Evolutionary conservation across 2,329 filamentous ascomycete species (phyloP).

Genomic region (Colletotrichum chrysophilum): DNA sequence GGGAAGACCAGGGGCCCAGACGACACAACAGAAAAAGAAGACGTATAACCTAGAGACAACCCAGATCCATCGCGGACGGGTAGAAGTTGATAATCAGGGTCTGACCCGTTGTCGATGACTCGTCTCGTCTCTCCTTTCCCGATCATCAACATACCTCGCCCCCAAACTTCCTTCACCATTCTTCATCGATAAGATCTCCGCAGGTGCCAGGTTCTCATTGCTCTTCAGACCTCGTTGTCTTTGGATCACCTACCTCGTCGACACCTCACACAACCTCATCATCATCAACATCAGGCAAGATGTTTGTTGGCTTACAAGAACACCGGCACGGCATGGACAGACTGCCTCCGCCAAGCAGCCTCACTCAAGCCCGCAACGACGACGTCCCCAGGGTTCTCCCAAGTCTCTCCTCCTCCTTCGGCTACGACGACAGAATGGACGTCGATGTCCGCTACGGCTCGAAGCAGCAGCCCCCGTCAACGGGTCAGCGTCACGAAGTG

Average conservation of each 20-base stretch:
- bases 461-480: not conserved
- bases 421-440: constrained; percentile 17
- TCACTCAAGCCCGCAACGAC: constrained; percentile 1
- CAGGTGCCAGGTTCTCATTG: not conserved
- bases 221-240: not conserved
- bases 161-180: not conserved
- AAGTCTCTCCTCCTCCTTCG: constrained; percentile 14
- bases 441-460: not conserved
- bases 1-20: not conserved
- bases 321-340: constrained; percentile 5
- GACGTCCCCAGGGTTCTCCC: constrained; percentile 12
- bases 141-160: constrained; percentile 5
- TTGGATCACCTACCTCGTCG: not conserved
- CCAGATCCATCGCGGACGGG: constrained; percentile 18
- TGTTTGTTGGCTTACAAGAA: constrained; percentile 20
- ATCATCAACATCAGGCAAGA: not conserved
- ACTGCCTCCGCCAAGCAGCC: constrained; percentile 6
- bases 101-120: constrained; percentile 23
- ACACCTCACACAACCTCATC: not conserved
- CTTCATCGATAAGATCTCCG: constrained; percentile 11
- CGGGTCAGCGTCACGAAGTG: constrained; percentile 9
- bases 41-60: constrained; percentile 22
- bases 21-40: not conserved
- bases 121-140: constrained; percentile 17
- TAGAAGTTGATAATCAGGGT: constrained; percentile 19